phyloP scores from a whole-genome alignment of 169 alveolate genomes.

The Blepharisma undulans region DNA sequence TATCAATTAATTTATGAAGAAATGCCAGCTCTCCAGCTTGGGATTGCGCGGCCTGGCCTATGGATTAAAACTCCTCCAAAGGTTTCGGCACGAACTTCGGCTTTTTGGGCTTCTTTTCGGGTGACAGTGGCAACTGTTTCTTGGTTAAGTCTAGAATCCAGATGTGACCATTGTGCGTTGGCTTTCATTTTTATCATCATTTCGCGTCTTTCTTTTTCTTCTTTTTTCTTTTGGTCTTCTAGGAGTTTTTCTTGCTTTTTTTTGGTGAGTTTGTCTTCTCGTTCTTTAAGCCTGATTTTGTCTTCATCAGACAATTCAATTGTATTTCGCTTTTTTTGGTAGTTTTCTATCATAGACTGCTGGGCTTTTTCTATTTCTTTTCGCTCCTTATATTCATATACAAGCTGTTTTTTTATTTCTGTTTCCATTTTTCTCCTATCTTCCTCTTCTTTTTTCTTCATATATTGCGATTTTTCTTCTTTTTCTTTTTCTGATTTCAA shows the following conservation, averaged over 20 bases:
- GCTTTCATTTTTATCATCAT: neutral
- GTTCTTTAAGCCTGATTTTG: neutral
- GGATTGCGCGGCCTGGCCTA: slow-evolving; percentile 24
- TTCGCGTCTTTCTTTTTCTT: neutral
- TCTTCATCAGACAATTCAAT: slow-evolving; percentile 37
- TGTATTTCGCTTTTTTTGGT: neutral
- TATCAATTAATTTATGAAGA: neutral
- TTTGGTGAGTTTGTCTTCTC: slow-evolving; percentile 22
- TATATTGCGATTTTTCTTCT: neutral
- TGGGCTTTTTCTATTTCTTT: slow-evolving; percentile 31
- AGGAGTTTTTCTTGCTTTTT: neutral
- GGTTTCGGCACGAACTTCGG: neutral
- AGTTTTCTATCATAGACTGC: neutral
- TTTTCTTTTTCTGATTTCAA: neutral
- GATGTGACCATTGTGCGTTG: slow-evolving; percentile 17
- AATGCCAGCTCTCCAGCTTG: slow-evolving; percentile 37
- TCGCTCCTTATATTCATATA: slow-evolving; percentile 7
- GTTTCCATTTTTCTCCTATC: neutral
- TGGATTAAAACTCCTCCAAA: slow-evolving; percentile 35
- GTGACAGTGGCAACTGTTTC: slow-evolving; percentile 6
- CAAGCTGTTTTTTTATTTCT: slow-evolving; percentile 21
- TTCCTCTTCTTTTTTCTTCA: neutral
- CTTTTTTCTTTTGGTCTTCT: neutral
- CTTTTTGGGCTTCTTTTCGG: slow-evolving; percentile 1
- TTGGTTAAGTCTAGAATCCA: slow-evolving; percentile 34